Percentiles rank a stretch among this genome's conserved stretches.
Evolutionary conservation across 2,329 filamentous ascomycete species (phyloP).

Genomic region (Fusarium sarcochroum): DNA sequence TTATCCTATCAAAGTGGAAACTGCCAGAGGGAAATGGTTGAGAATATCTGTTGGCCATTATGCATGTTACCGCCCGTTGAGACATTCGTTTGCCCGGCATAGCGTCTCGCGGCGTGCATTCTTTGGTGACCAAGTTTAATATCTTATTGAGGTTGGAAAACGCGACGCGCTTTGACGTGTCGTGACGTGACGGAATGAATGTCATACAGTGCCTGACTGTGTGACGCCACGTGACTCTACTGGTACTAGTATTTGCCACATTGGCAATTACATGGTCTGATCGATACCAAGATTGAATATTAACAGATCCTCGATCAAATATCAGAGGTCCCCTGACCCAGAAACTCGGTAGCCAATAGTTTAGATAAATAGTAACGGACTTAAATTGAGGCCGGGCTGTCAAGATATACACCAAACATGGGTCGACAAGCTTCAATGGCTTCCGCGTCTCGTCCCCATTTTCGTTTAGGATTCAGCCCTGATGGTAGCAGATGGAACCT

Average conservation of each 20-base stretch:
- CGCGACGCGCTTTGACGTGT: constrained; percentile 31
- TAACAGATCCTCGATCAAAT: constrained; percentile 28
- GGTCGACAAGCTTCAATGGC: constrained; percentile 29
- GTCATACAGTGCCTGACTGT: constrained; percentile 18
- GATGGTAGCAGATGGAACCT: constrained; percentile 38
- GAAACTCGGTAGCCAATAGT: constrained; percentile 37
- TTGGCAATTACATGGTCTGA: constrained; percentile 20
- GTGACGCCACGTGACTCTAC: constrained; percentile 30
- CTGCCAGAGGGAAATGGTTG: too few relatives aligned
- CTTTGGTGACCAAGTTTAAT: neutral
- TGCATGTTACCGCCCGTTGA: too few relatives aligned
- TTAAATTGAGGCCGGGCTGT: neutral
- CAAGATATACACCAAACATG: constrained; percentile 19
- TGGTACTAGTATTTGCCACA: constrained; percentile 32
- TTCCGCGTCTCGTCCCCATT: constrained; percentile 39
- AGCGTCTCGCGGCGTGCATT: constrained; percentile 16
- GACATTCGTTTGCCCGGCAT: constrained; percentile 4
- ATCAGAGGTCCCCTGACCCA: constrained; percentile 36
- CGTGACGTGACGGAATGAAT: constrained; percentile 5
- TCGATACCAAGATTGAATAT: constrained; percentile 25
- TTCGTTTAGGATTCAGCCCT: constrained; percentile 55
- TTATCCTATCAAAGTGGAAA: too few relatives aligned
- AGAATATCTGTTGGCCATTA: too few relatives aligned
- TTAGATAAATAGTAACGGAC: constrained; percentile 1
- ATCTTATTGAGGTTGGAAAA: constrained; percentile 11